phyloP scores from a whole-genome alignment of 106 monocot genomes.

The Narthecium ossifragum region DNA sequence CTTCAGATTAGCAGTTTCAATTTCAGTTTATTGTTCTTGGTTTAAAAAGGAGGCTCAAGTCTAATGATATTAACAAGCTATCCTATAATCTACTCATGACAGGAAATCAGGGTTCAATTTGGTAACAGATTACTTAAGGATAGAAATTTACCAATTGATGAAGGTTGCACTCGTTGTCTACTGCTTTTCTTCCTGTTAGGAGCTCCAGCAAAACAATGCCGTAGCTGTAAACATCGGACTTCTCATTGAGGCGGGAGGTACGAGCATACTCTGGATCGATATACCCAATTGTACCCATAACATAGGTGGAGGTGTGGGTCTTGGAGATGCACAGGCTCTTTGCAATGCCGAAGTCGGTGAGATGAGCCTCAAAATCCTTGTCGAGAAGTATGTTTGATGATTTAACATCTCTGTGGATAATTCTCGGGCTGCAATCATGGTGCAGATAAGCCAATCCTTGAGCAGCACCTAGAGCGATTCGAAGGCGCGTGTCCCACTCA shows the following conservation, averaged over 20 bases:
- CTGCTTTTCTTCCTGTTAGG: slow-evolving; percentile 77
- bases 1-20: no score
- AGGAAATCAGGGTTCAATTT: no score
- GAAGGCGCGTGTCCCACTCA: slow-evolving; percentile 64
- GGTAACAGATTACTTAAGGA: no score
- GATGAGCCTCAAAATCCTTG: slow-evolving; percentile 82
- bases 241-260: slow-evolving; percentile 87
- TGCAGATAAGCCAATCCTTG: slow-evolving; percentile 92
- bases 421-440: slow-evolving; percentile 89
- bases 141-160: slow-evolving; percentile 83
- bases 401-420: slow-evolving; percentile 92
- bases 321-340: slow-evolving; percentile 77
- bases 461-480: slow-evolving; percentile 78
- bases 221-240: slow-evolving; percentile 94
- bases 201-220: slow-evolving; percentile 92
- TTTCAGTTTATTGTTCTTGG: no score
- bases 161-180: slow-evolving; percentile 84
- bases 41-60: no score
- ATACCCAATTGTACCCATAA: slow-evolving; percentile 96
- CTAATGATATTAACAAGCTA: no score
- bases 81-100: no score
- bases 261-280: slow-evolving; percentile 96
- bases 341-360: slow-evolving; percentile 95
- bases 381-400: slow-evolving; percentile 93
- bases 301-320: slow-evolving; percentile 88